A percentile compares a stretch with the other conserved stretches of the same genome.
Evolutionary conservation across 352 stramenopile genomes (phyloP).

Genomic region (Phytopythium sindhum): DNA sequence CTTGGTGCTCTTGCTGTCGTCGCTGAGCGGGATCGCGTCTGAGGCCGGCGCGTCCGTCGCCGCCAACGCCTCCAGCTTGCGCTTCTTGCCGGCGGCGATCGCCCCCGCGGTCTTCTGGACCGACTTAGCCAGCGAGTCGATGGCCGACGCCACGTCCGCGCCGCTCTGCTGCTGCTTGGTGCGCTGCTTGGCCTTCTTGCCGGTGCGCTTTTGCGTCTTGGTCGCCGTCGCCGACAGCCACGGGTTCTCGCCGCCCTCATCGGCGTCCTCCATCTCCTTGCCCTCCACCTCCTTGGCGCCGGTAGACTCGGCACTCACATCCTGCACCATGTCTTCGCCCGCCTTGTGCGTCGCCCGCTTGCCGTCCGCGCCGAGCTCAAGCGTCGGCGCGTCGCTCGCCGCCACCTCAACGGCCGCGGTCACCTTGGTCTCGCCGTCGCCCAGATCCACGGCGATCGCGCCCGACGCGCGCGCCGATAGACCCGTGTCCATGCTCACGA

Average conservation of each 20-base stretch:
- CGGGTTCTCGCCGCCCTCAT: slow-evolving; percentile 56
- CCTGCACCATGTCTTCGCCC: slow-evolving; percentile 5
- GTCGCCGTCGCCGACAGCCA: slow-evolving; percentile 50
- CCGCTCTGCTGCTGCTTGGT: slow-evolving; percentile 26
- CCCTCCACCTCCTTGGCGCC: slow-evolving; percentile 12
- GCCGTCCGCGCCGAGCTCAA: slow-evolving; percentile 32
- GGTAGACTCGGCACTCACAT: background rate
- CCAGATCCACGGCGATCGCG: slow-evolving; percentile 74
- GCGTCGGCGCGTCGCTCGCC: slow-evolving; percentile 15
- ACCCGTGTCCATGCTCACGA: slow-evolving; percentile 71
- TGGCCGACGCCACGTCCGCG: slow-evolving; percentile 44
- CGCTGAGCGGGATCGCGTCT: slow-evolving; percentile 9
- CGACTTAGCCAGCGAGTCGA: slow-evolving; percentile 59
- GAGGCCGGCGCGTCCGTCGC: slow-evolving; percentile 4
- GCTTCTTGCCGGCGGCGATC: slow-evolving; percentile 35
- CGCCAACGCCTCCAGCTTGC: slow-evolving; percentile 37
- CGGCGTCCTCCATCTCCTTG: slow-evolving; percentile 19
- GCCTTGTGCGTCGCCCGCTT: slow-evolving; percentile 5
- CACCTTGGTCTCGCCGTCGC: slow-evolving; percentile 26
- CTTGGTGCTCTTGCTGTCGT: slow-evolving; percentile 16
- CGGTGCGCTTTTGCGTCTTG: slow-evolving; percentile 60
- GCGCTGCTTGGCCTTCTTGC: slow-evolving; percentile 57
- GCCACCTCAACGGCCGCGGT: slow-evolving; percentile 26
- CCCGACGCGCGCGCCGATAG: slow-evolving; percentile 60
- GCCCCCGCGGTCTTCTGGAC: slow-evolving; percentile 24